Evolutionary conservation across 2,329 filamentous ascomycete species (phyloP).

Genomic region (Stachybotrys echinatus): DNA sequence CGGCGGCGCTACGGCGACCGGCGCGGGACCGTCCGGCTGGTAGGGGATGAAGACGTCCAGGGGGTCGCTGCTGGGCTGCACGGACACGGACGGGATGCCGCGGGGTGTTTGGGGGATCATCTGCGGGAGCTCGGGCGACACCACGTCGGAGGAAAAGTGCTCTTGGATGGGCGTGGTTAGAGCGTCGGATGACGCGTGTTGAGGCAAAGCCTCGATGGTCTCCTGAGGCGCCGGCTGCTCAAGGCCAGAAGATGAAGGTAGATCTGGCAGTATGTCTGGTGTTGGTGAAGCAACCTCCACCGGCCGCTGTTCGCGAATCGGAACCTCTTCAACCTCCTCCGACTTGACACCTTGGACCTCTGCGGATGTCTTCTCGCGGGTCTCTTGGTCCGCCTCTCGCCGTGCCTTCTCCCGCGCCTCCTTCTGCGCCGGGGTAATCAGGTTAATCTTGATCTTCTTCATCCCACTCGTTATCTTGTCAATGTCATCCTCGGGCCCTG

Average conservation of each 20-base stretch:
- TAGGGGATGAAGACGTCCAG: conserved; percentile 46
- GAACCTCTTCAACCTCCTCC: not conserved
- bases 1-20: conserved; percentile 28
- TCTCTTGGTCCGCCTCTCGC: conserved; percentile 14
- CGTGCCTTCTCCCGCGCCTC: conserved; percentile 42
- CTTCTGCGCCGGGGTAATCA: conserved; percentile 53
- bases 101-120: conserved; percentile 23
- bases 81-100: conserved; percentile 16
- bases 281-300: not conserved
- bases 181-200: not conserved
- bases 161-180: conserved; percentile 12
- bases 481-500: conserved; percentile 32
- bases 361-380: not conserved
- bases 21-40: conserved; percentile 47
- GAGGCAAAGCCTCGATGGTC: not conserved
- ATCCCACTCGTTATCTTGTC: conserved; percentile 53
- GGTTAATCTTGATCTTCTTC: conserved; percentile 59
- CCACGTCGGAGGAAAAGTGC: conserved; percentile 11
- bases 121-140: conserved; percentile 15
- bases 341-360: no score
- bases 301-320: not conserved
- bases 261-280: not conserved
- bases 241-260: not conserved
- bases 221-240: not conserved
- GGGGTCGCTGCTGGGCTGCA: conserved; percentile 16